Evolutionary conservation across 164 flowering plant genomes (phyloP).

Genomic region (Umbilicus rupestris): DNA sequence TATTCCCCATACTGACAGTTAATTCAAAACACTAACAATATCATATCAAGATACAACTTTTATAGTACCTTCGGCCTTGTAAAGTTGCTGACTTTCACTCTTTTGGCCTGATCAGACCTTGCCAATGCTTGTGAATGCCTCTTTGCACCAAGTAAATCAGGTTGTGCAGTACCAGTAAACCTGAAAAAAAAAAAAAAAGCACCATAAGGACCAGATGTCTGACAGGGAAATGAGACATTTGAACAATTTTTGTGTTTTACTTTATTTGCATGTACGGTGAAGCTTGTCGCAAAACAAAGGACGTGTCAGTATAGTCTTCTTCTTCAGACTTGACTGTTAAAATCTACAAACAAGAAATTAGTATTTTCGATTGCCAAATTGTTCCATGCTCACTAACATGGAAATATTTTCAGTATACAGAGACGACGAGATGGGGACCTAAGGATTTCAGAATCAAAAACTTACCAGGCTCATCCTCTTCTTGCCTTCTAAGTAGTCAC

Average conservation of each 20-base stretch:
- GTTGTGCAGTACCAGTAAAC: constrained; percentile 28
- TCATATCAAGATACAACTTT: not conserved
- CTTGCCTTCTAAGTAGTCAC: constrained; percentile 86
- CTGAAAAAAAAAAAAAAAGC: constrained; percentile 19
- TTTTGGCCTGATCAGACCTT: constrained; percentile 34
- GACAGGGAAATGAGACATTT: constrained; percentile 1
- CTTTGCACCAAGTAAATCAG: constrained; percentile 31
- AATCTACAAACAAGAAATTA: constrained; percentile 36
- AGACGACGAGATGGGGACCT: not conserved
- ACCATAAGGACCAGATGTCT: not conserved
- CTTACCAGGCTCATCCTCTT: constrained; percentile 82
- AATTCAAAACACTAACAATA: not conserved
- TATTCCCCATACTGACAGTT: not conserved
- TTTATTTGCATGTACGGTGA: constrained; percentile 75
- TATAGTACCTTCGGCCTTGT: constrained; percentile 28
- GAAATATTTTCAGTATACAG: not conserved
- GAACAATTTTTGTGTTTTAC: constrained; percentile 22
- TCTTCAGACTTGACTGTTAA: constrained; percentile 70
- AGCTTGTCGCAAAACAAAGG: constrained; percentile 71
- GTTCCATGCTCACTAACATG: not conserved
- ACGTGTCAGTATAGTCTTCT: constrained; percentile 69
- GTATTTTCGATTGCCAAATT: not conserved
- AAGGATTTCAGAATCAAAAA: not conserved
- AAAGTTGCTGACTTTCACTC: constrained; percentile 28
- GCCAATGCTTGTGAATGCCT: constrained; percentile 29